phyloP scores from a whole-genome alignment of 495 filamentous ascomycete species.

The Aspergillus carlsbadensis region DNA sequence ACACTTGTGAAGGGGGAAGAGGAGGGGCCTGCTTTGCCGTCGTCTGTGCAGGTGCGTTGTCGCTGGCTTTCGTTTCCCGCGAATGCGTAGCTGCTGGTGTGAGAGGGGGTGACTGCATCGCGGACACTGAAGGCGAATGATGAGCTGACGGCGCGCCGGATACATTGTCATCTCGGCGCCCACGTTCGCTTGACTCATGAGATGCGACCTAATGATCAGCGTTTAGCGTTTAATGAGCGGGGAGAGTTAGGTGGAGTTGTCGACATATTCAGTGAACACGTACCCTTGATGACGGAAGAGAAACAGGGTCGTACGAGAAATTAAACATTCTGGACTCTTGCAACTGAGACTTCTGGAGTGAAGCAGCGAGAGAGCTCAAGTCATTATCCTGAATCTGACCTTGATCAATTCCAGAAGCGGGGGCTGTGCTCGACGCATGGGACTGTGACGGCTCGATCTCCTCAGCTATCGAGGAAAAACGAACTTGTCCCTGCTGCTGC shows the following conservation, averaged over 20 bases:
- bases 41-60: constrained; percentile 25
- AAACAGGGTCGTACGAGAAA: constrained; percentile 84
- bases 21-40: constrained; percentile 44
- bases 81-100: constrained; percentile 77
- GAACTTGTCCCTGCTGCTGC: constrained; percentile 55
- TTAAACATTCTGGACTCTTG: constrained; percentile 81
- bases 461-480: constrained; percentile 76
- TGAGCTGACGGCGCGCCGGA: constrained; percentile 43
- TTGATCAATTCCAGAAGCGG: constrained; percentile 27
- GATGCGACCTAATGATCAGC: constrained; percentile 45
- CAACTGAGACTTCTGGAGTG: constrained; percentile 67
- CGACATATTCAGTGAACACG: constrained; percentile 30
- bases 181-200: constrained; percentile 47
- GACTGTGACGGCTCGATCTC: constrained; percentile 65
- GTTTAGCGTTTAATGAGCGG: background rate
- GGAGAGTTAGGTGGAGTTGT: background rate
- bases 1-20: constrained; percentile 51
- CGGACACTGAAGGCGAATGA: constrained; percentile 51
- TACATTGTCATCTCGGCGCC: constrained; percentile 35
- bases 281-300: constrained; percentile 83
- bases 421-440: constrained; percentile 31
- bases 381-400: constrained; percentile 55
- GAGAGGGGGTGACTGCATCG: constrained; percentile 84
- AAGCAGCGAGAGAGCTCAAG: constrained; percentile 68
- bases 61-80: constrained; percentile 42